A percentile compares a stretch with the other conserved stretches of the same genome.
Evolutionary conservation across 192 early-diverging fungal species (phyloP).

Genomic region (Podila verticillata): DNA sequence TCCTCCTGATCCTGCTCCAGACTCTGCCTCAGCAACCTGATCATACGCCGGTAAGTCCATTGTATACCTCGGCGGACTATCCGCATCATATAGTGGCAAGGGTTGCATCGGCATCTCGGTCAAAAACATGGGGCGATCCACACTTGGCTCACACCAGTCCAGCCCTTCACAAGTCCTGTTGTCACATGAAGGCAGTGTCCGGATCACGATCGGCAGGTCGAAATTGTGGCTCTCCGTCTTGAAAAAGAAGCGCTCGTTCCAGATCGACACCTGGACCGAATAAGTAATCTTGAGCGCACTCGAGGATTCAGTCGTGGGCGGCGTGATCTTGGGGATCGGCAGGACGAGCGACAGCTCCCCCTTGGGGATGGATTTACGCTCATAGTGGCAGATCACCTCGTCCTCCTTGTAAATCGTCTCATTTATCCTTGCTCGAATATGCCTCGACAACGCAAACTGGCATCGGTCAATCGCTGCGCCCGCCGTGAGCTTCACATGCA

Average conservation of each 20-base stretch:
- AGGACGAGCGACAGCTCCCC: slow-evolving; percentile 37
- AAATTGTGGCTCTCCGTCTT: slow-evolving; percentile 52
- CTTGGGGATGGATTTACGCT: slow-evolving; percentile 47
- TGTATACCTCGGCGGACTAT: slow-evolving; percentile 33
- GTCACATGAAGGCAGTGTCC: slow-evolving; percentile 47
- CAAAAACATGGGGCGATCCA: slow-evolving; percentile 46
- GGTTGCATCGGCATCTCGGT: slow-evolving; percentile 43
- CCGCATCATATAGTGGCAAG: slow-evolving; percentile 38
- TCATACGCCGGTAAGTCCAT: slow-evolving; percentile 31
- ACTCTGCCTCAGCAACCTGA: slow-evolving; percentile 5
- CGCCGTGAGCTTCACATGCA: slow-evolving; percentile 42
- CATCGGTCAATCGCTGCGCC: slow-evolving; percentile 48
- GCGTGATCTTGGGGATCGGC: slow-evolving; percentile 44
- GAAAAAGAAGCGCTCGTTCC: slow-evolving; percentile 51
- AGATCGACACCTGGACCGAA: slow-evolving; percentile 49
- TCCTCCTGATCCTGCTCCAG: slow-evolving; percentile 11
- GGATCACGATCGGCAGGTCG: slow-evolving; percentile 39
- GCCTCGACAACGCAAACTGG: slow-evolving; percentile 40
- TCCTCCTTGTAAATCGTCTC: slow-evolving; percentile 47
- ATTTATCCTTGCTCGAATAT: slow-evolving; percentile 49
- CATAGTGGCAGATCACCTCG: slow-evolving; percentile 48
- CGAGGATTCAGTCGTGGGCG: slow-evolving; percentile 42
- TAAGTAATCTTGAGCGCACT: slow-evolving; percentile 48
- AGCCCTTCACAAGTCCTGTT: slow-evolving; percentile 43
- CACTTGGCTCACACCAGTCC: slow-evolving; percentile 50